Evolutionary conservation across 2,329 filamentous ascomycete genomes (phyloP).

Genomic region (Chlorencoelia australis): DNA sequence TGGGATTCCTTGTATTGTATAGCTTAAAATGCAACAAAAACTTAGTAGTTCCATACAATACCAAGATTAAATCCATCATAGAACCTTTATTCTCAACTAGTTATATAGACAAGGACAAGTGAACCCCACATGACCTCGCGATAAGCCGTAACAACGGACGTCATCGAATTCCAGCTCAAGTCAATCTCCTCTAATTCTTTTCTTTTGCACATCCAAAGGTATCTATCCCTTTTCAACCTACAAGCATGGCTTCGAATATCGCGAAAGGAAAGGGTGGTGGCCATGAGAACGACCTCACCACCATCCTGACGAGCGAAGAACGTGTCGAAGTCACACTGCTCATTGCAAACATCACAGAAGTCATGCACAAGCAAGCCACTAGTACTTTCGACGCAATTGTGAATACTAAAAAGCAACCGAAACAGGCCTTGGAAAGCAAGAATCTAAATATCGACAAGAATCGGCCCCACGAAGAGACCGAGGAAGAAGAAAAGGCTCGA

Average conservation of each 20-base stretch:
- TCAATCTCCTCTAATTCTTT: background rate
- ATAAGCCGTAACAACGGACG: too few species aligned
- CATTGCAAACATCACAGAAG: constrained; percentile 41
- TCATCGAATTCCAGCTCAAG: background rate
- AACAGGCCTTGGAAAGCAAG: constrained; percentile 26
- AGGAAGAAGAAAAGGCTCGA: constrained; percentile 24
- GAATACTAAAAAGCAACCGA: constrained; percentile 17
- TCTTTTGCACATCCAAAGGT: background rate
- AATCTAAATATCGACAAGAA: constrained; percentile 28
- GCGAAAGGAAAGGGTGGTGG: constrained; percentile 10
- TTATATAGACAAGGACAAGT: too few species aligned
- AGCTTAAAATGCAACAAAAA: too few species aligned
- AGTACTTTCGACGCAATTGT: constrained; percentile 38
- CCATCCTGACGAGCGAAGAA: constrained; percentile 24
- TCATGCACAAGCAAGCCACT: constrained; percentile 42
- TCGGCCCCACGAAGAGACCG: constrained; percentile 22
- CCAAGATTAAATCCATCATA: too few species aligned
- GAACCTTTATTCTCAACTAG: too few species aligned
- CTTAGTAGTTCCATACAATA: too few species aligned
- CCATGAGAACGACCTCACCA: constrained; percentile 21
- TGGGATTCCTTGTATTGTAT: too few species aligned
- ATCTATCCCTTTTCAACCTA: too few species aligned
- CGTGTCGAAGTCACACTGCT: constrained; percentile 40
- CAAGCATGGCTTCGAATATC: constrained; percentile 15
- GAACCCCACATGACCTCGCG: too few species aligned